Percentiles rank a stretch among this genome's conserved stretches.
These are phyloP conservation scores for Thelephora ganbajun DNA, from an alignment of 768 basidiomycete species.

Conservation along the genomic window DNA sequence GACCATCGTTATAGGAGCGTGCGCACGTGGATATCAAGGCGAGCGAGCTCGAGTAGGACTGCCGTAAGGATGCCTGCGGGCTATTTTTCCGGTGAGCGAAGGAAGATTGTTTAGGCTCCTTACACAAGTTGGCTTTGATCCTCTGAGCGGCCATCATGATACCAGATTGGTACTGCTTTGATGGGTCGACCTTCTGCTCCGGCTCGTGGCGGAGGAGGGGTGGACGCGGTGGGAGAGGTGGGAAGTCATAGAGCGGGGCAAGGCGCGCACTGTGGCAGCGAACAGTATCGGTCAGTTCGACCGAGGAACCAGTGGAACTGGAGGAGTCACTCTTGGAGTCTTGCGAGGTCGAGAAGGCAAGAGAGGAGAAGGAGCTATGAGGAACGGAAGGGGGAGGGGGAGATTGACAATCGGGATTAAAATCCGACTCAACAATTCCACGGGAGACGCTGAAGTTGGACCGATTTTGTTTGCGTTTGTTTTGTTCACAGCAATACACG, in stretches of 20 bases:
- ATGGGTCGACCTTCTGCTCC: constrained; percentile 13
- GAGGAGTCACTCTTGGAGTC: constrained; percentile 28
- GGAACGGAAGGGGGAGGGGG: constrained; percentile 27
- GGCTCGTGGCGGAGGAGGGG: constrained; percentile 20
- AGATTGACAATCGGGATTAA: constrained; percentile 25
- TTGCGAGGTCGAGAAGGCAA: constrained; percentile 9
- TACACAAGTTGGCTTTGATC: constrained; percentile 32
- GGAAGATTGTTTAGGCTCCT: constrained; percentile 19
- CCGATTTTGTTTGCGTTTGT: no score
- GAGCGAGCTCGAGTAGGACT: no score
- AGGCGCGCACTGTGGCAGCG: constrained; percentile 23
- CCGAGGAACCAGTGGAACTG: constrained; percentile 21
- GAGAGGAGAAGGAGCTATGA: constrained; percentile 21
- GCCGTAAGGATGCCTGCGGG: no score
- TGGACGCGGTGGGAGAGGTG: constrained; percentile 39
- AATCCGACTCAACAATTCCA: constrained; percentile 29
- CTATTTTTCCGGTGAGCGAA: constrained; percentile 21
- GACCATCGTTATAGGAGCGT: no score
- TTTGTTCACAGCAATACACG: no score
- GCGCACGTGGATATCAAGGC: no score
- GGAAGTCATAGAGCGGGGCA: constrained; percentile 29
- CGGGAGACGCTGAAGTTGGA: constrained; percentile 35
- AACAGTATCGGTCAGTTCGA: constrained; percentile 10
- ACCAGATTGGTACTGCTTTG: constrained; percentile 37
- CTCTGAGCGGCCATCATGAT: constrained; percentile 58